Evolutionary conservation across 768 basidiomycete genomes (phyloP).

Genomic region (Rhodotorula paludigena): DNA sequence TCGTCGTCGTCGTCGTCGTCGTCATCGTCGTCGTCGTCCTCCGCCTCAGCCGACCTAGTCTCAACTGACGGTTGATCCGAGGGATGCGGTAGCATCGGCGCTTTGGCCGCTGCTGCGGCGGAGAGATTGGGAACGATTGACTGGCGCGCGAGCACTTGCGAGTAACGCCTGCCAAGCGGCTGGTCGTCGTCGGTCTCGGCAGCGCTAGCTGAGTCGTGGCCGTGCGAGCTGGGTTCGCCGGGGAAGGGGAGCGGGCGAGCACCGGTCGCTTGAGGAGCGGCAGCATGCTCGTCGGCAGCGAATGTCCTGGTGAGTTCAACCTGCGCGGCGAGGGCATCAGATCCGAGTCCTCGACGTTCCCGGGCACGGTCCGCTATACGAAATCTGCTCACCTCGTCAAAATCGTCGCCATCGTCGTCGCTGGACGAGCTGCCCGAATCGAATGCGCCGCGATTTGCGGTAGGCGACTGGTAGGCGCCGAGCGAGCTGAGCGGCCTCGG

Average conservation of each 20-base stretch:
- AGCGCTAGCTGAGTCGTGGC: background rate
- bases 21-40: background rate
- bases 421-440: background rate
- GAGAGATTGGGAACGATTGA: background rate
- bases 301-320: too few relatives aligned
- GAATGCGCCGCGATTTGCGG: background rate
- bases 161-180: constrained; percentile 18
- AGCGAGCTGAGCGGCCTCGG: constrained; percentile 13
- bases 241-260: constrained; percentile 11
- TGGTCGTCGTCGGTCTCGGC: constrained; percentile 14
- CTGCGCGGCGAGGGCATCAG: too few relatives aligned
- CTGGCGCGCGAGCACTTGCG: background rate
- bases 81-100: too few relatives aligned
- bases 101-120: too few relatives aligned
- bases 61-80: too few relatives aligned
- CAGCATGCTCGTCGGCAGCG: background rate
- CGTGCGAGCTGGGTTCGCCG: constrained; percentile 19
- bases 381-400: too few relatives aligned
- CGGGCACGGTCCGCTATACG: too few relatives aligned
- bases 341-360: too few relatives aligned
- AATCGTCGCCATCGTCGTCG: background rate
- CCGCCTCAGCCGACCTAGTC: background rate
- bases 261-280: background rate
- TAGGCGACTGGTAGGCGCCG: background rate
- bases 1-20: constrained; percentile 5